A percentile compares a stretch with the other conserved stretches of the same genome.
These are phyloP conservation scores for Phialemoniopsis sp. DNA, from an alignment of 2,329 filamentous ascomycete genomes.

Conservation along the genomic window DNA sequence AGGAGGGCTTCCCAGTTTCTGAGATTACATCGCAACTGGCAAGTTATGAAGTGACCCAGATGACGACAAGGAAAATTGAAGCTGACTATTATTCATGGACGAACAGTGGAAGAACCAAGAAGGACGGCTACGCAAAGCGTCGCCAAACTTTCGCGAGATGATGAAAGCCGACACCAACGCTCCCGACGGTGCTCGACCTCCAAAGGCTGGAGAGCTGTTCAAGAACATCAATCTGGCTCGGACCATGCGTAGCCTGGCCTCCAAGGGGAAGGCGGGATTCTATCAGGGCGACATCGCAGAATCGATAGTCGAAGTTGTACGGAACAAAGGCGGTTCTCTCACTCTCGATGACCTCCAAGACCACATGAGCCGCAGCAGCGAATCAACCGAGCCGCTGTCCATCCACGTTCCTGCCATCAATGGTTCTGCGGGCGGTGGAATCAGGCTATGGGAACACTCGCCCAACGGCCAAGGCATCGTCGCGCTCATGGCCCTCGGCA, in stretches of 20 bases:
- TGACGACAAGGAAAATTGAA: no score
- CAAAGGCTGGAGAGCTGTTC: constrained; percentile 76
- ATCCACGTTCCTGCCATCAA: no score
- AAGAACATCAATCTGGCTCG: constrained; percentile 74
- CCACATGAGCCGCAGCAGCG: constrained; percentile 63
- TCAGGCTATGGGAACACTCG: constrained; percentile 92
- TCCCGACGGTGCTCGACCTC: constrained; percentile 65
- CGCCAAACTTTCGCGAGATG: no score
- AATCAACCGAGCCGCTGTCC: constrained; percentile 66
- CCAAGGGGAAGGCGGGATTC: constrained; percentile 81
- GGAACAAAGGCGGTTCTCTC: constrained; percentile 69
- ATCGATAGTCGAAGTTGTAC: constrained; percentile 71
- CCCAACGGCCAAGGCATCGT: constrained; percentile 95
- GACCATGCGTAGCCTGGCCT: constrained; percentile 73
- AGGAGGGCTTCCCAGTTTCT: constrained; percentile 82
- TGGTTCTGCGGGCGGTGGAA: no score
- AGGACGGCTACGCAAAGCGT: no score
- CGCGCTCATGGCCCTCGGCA: constrained; percentile 85
- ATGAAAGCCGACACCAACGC: constrained; percentile 50
- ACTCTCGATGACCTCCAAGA: constrained; percentile 74
- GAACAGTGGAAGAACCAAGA: no score
- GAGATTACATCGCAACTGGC: constrained; percentile 68
- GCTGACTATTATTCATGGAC: no score
- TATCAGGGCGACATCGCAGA: constrained; percentile 80
- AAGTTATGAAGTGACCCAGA: no score